Evolutionary conservation across 306 rosid species (phyloP), one percentile per base, ranked within the genome.

Genomic region (Bauhinia variegata): DNA sequence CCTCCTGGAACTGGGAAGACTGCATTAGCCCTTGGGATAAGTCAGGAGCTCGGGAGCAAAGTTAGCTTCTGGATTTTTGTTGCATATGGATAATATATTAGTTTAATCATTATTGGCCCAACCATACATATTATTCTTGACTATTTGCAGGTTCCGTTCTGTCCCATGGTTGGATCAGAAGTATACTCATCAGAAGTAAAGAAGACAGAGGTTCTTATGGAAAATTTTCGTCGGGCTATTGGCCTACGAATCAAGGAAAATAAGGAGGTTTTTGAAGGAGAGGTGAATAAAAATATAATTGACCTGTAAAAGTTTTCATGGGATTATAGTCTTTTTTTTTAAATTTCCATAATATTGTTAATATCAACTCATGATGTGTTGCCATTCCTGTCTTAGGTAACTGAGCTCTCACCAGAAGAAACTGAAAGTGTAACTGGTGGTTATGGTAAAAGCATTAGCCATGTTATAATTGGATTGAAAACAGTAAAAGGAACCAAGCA

Each of bases 1-100:
- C 98, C 98, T 38, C 97, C 98, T 1, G 98, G 98, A 19, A 93
- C 96, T 11, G 98, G 98, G 44, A 93, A 93, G 83, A 93, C 98
- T 3, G 98, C 98, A 0, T 82, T 93, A 15, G 98, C 98, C 14
- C 98, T 93, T 34, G 98, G 98, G 53, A 80, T 93, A 28, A 51
- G 97, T 42, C 98, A 93, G 74, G 98, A 93, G 77, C 98, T 93
- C 58, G 98, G 98, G 68, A 93, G 96, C 82, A 93, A 93, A 96
- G 98, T 87, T 30, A 18, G 23, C 1, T 60, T 7, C n/a, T 5
- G 2, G 7, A 13, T 11, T 71, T n/a, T 74, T 17, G n/a, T 52
- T 19, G 32, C 43, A 7, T 2, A 2, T 12, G 54, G 36, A 41
- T 52, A 14, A 0, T 11, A 18, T 17, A 52, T 28, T 41, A 4